These are phyloP conservation scores for Auricularia sp. DNA, from an alignment of 768 basidiomycete species.

Conservation along the genomic window DNA sequence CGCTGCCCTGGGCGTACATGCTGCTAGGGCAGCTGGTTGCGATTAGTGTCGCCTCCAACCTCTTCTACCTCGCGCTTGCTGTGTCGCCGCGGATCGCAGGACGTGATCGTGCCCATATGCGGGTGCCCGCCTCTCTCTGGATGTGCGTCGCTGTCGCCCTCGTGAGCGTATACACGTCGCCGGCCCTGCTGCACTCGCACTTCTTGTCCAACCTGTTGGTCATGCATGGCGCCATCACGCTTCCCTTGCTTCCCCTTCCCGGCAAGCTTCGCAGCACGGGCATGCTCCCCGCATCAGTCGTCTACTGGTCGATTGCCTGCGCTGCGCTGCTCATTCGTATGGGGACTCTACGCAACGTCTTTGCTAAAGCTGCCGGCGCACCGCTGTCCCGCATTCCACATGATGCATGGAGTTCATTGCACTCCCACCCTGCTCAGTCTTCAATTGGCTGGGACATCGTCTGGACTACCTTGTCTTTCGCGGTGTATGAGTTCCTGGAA, in stretches of 20 bases:
- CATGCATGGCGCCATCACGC: conserved; percentile 47
- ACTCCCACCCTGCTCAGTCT: conserved; percentile 49
- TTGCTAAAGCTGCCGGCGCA: conserved; percentile 13
- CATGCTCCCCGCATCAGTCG: conserved; percentile 15
- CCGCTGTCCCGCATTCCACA: conserved; percentile 6
- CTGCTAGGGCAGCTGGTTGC: conserved; percentile 64
- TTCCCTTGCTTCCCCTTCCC: conserved; percentile 35
- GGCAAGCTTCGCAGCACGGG: not conserved
- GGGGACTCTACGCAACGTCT: conserved; percentile 20
- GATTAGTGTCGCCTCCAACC: conserved; percentile 51
- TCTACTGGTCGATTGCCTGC: conserved; percentile 30
- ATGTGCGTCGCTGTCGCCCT: conserved; percentile 36
- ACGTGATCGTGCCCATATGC: conserved; percentile 2
- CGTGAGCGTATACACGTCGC: conserved; percentile 32
- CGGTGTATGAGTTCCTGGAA: conserved; percentile 14
- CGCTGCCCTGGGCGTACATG: conserved; percentile 57
- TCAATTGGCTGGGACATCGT: conserved; percentile 58
- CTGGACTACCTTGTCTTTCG: conserved; percentile 39
- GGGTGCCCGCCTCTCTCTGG: conserved; percentile 24
- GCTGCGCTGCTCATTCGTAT: conserved; percentile 26
- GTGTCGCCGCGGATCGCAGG: conserved; percentile 19
- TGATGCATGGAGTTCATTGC: conserved; percentile 28
- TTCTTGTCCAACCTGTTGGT: conserved; percentile 51
- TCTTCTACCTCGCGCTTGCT: conserved; percentile 47
- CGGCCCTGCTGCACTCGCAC: conserved; percentile 29